phyloP scores from a whole-genome alignment of 768 basidiomycete genomes.

The Trametes gibbosa region DNA sequence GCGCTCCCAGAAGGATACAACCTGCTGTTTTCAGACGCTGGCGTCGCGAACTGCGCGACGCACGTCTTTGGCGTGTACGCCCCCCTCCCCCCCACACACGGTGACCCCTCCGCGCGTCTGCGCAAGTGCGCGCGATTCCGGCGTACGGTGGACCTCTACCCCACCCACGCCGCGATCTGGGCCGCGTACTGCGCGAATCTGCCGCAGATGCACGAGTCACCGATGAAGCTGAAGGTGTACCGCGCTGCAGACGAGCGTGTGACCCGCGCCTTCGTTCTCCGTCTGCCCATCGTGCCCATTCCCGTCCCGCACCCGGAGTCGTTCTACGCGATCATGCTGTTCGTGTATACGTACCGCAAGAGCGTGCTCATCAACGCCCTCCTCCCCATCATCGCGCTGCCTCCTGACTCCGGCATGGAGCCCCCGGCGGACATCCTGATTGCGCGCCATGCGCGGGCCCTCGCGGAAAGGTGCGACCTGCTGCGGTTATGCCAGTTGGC shows the following conservation, averaged over 20 bases:
- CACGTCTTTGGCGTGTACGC: constrained; percentile 22
- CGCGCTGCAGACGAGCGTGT: background rate
- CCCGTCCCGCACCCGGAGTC: constrained; percentile 54
- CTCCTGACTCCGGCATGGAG: background rate
- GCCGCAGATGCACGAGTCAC: constrained; percentile 45
- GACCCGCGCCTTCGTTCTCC: background rate
- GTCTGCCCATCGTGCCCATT: constrained; percentile 58
- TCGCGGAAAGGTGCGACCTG: background rate
- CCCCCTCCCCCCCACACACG: background rate
- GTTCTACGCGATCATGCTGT: constrained; percentile 54
- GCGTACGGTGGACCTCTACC: constrained; percentile 33
- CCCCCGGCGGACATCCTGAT: background rate
- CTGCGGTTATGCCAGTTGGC: background rate
- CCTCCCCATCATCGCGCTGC: background rate
- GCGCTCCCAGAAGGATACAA: constrained; percentile 13
- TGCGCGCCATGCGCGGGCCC: background rate
- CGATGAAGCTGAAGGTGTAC: constrained; percentile 24
- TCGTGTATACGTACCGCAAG: constrained; percentile 50
- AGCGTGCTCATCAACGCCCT: constrained; percentile 4
- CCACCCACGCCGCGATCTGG: constrained; percentile 65
- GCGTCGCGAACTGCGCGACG: constrained; percentile 13
- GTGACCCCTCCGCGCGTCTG: background rate
- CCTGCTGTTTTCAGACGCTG: constrained; percentile 19
- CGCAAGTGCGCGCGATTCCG: constrained; percentile 1
- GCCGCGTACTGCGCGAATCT: constrained; percentile 63